Conservation (phyloP, 2,329 filamentous ascomycete genomes). For the Cladophialophora carrionii region DNA sequence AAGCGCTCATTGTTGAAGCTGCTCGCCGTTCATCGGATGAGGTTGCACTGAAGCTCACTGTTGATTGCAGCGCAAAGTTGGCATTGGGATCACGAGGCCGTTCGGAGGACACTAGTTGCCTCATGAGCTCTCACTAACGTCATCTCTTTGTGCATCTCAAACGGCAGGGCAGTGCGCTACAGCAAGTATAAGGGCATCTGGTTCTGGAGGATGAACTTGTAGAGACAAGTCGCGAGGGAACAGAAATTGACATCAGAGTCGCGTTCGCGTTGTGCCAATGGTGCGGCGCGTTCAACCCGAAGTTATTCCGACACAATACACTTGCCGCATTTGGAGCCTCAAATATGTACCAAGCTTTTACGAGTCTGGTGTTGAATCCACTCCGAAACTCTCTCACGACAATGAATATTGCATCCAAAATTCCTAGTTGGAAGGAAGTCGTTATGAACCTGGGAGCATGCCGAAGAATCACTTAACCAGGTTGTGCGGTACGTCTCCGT, state of each 20-base stretch:
- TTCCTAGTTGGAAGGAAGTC: neutral
- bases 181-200: neutral
- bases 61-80: neutral
- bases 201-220: neutral
- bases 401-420: neutral
- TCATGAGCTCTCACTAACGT: neutral
- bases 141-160: neutral
- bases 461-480: neutral
- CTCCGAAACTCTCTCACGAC: conserved; percentile 23
- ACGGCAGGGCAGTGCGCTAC: neutral
- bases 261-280: neutral
- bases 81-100: neutral
- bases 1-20: neutral
- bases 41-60: neutral
- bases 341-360: neutral
- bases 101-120: neutral
- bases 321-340: neutral
- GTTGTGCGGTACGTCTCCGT: neutral
- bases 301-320: neutral
- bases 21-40: neutral
- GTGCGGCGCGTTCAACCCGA: neutral
- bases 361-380: conserved; percentile 1
- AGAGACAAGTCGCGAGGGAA: neutral
- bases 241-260: neutral
- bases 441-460: neutral